phyloP scores from a whole-genome alignment of 257 asterid genomes.

The Salvia rosmarinus region DNA sequence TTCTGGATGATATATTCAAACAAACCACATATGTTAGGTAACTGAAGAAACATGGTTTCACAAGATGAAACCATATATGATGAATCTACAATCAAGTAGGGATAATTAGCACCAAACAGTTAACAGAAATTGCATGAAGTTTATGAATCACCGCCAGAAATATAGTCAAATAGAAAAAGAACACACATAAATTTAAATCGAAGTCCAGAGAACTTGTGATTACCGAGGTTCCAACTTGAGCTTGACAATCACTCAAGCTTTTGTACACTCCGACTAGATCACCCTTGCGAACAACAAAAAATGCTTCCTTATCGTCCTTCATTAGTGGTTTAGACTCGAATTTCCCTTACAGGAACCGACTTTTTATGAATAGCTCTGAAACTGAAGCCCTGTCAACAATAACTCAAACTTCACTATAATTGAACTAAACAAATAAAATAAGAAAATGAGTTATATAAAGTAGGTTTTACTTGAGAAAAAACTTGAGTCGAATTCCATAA shows the following conservation, averaged over 20 bases:
- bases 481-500: too few relatives aligned
- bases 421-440: too few relatives aligned
- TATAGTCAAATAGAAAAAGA: background rate
- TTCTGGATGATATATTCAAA: background rate
- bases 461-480: too few relatives aligned
- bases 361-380: conserved; percentile 60
- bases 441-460: too few relatives aligned
- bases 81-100: background rate
- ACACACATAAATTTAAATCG: conserved; percentile 16
- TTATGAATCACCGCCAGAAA: conserved; percentile 4
- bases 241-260: conserved; percentile 92
- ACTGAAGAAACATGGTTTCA: background rate
- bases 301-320: conserved; percentile 92
- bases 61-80: conserved; percentile 6
- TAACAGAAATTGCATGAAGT: conserved; percentile 1
- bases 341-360: conserved; percentile 45
- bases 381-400: conserved; percentile 27
- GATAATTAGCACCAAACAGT: background rate
- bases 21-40: background rate
- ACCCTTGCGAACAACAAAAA: conserved; percentile 94
- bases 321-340: conserved; percentile 45
- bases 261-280: conserved; percentile 88
- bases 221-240: conserved; percentile 98
- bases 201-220: conserved; percentile 31
- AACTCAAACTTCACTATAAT: too few relatives aligned